Evolutionary conservation across 352 stramenopile species (phyloP), one percentile per base, ranked within the genome.

Genomic region (Salisapilia sapeloensis): DNA sequence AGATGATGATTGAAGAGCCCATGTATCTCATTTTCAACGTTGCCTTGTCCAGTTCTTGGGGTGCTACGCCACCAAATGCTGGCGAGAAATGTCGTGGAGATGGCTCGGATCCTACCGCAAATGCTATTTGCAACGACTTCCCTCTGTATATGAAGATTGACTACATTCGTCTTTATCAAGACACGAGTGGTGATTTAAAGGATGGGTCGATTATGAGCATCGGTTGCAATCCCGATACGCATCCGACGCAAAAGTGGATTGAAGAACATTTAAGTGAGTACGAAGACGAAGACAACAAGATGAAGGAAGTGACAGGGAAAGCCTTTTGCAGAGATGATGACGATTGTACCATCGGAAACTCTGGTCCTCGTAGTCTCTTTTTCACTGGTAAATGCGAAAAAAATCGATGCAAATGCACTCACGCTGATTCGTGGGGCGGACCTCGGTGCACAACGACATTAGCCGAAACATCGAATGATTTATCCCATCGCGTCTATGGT

Each of bases 1-100:
- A 50, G 56, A 82, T 62, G 45, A 94, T 96, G 52, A 62, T 90
- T n/a, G 72, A 86, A 38, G 86, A 96, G 48, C 86, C 82, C 1
- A 80, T 69, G 23, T 95, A 94, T 45, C 42, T 95, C 18, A 94
- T 96, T 38, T 64, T 95, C 30, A 96, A 96, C 44, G 87, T 82
- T 6, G 86, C 84, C n/a, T 61, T 96, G 25, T 92, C 79, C 2
- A 90, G 61, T 11, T 92, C 78, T 2, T 65, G 55, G 55, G 37
- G 51, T 39, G 30, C 34, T 6, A 39, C 14, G 18, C 41, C 41
- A 12, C 41, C 41, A 14, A 48, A 48, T 33, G 9, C 35, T 11
- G 41, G 41, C 19, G 11, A 44, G 22, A 25, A 17, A 13, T 48
- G 41, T 16, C 33, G 52, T n/a, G 48, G 40, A 0, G 29, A 63